Conservation (phyloP, 352 stramenopile species). For the Phytopythium sindhum region DNA sequence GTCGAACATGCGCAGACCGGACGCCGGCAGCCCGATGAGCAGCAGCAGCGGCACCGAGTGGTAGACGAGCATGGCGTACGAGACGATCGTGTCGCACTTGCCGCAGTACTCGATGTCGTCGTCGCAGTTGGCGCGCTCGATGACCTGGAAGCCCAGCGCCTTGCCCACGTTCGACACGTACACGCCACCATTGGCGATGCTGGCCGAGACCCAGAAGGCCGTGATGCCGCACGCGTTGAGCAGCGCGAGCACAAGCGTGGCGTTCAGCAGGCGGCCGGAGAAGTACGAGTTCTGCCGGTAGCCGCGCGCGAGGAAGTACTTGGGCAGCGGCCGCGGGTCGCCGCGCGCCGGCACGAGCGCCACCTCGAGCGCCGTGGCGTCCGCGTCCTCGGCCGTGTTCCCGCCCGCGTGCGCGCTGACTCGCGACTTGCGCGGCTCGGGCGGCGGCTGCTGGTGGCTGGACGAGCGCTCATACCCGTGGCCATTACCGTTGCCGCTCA, state of each 20-base stretch:
- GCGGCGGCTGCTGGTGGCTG: slow-evolving; percentile 15
- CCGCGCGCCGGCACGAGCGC: slow-evolving; percentile 21
- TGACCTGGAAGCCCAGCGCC: slow-evolving; percentile 44
- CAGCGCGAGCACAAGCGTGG: slow-evolving; percentile 35
- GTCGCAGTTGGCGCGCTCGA: slow-evolving; percentile 22
- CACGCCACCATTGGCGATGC: slow-evolving; percentile 40
- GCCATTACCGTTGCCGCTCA: slow-evolving; percentile 2
- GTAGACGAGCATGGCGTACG: slow-evolving; percentile 69
- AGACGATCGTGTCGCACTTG: slow-evolving; percentile 57
- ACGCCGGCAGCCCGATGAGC: slow-evolving; percentile 63
- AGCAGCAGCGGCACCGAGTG: slow-evolving; percentile 54
- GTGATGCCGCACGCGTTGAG: slow-evolving; percentile 44
- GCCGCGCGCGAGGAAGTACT: slow-evolving; percentile 36
- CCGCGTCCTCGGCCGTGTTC: slow-evolving; percentile 19
- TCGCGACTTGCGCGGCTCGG: slow-evolving; percentile 5
- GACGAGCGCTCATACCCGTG: slow-evolving; percentile 19
- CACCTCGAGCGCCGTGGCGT: slow-evolving; percentile 13
- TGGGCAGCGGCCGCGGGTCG: slow-evolving; percentile 33
- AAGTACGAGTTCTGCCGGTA: slow-evolving; percentile 83
- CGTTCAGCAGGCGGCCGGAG: slow-evolving; percentile 51
- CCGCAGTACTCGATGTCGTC: slow-evolving; percentile 32
- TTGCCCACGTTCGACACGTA: slow-evolving; percentile 36
- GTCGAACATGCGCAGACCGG: slow-evolving; percentile 59
- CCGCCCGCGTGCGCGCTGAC: slow-evolving; percentile 9
- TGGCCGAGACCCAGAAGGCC: slow-evolving; percentile 34